These are phyloP conservation scores for Parsonsia alboflavescens DNA, from an alignment of 257 asterid genomes.

Conservation along the genomic window DNA sequence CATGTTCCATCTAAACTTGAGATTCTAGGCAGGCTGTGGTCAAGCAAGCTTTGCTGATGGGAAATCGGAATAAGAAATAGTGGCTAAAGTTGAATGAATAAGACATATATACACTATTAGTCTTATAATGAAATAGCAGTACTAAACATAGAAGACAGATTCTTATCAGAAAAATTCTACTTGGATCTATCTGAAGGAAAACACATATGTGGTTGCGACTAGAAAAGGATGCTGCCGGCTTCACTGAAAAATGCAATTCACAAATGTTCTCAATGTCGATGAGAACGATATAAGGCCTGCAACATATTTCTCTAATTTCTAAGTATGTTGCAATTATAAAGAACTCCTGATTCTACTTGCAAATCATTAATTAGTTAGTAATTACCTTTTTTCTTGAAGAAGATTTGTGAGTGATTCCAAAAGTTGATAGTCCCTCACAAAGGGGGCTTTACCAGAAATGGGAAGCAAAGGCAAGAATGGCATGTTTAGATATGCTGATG, in stretches of 20 bases:
- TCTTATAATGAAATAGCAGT: neutral
- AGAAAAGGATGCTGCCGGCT: slow-evolving; percentile 46
- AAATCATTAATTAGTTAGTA: neutral
- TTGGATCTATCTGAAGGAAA: slow-evolving; percentile 12
- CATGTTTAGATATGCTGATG: slow-evolving; percentile 71
- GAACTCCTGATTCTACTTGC: neutral
- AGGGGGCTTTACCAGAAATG: slow-evolving; percentile 21
- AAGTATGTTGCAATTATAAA: slow-evolving; percentile 17
- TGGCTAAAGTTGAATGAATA: neutral
- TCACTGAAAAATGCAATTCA: slow-evolving; percentile 2
- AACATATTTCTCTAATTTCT: neutral
- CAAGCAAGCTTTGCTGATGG: neutral
- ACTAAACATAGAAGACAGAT: slow-evolving; percentile 7
- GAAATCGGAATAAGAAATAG: neutral
- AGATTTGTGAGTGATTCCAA: slow-evolving; percentile 1
- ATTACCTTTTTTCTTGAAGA: neutral
- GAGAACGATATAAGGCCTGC: slow-evolving; percentile 40
- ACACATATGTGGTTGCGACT: slow-evolving; percentile 11
- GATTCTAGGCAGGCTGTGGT: neutral
- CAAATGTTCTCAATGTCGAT: slow-evolving; percentile 18
- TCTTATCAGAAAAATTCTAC: slow-evolving; percentile 5
- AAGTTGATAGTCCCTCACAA: slow-evolving; percentile 14
- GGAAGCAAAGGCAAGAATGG: slow-evolving; percentile 34
- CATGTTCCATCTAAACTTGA: too few species aligned
- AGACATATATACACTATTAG: neutral